Base-by-base conservation (phyloP, 148 eudicot genomes). In the Rhododendron ferrugineum region DNA sequence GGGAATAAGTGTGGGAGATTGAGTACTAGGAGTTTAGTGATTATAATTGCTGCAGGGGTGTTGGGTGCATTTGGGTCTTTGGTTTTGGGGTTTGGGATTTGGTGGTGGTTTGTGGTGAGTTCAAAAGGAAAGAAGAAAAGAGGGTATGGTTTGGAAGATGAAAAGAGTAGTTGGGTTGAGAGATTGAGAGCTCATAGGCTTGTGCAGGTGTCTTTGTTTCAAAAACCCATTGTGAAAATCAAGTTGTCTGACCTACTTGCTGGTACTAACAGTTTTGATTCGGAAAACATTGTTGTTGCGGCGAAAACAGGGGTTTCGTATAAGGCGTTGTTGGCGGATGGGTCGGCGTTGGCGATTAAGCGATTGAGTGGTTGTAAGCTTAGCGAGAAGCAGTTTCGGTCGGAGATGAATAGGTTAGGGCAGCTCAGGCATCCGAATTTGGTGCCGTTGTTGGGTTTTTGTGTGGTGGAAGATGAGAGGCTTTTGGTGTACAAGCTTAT, bases 401-500 rank as follows among this genome's bases (percentile, higher is more conserved):
- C 85, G 16, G 98, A 94, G 87, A 87, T 94, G 88, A 90, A 84
- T 79, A 88, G 92, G 66, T 86, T 94, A 28, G 95, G 98, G 80
- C 90, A 91, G 85, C 85, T 92, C 22, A 92, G 95, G 89, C 95
- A 94, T 72, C 98, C 95, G 5, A 94, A 94, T 90, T 87, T 94
- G 88, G 94, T 92, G 72, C 98, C 98, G 11, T 86, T 94, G 47
- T 85, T 94, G 80, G 98, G 98, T 54, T 94, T 87, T 88, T 94
- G 96, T 87, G 74, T 91, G 13, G 93, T 94, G 64, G 94, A 93
- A 85, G 95, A 94, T 42, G 98, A 94, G 87, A 94, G 91, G 86
- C 91, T 94, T 85, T 91, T 94, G 88, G 94, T 94, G 22, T 94
- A 94, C 72, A 94, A 93, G 90, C 89, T 93, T 85, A 91, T 94